Evolutionary conservation across 225 moss, liverwort and hornwort species (phyloP).

Genomic region (Takakia lepidozioides): DNA sequence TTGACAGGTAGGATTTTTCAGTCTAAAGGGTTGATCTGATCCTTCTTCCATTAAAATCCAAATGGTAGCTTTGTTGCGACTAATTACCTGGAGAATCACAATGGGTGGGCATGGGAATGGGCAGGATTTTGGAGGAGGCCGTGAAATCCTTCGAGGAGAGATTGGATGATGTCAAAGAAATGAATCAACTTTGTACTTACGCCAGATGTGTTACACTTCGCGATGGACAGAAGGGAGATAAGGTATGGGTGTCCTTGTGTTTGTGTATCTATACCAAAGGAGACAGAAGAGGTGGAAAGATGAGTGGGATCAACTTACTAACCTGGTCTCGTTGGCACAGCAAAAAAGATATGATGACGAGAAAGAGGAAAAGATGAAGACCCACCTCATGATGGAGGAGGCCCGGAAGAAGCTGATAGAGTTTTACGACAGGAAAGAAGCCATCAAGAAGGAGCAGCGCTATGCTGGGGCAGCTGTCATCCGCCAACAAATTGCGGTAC

Average conservation of each 20-base stretch:
- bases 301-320: neutral
- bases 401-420: slow-evolving; percentile 44
- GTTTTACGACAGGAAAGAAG: slow-evolving; percentile 54
- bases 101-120: neutral
- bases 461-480: slow-evolving; percentile 59
- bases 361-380: slow-evolving; percentile 48
- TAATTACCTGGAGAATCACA: too few species aligned
- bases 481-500: slow-evolving; percentile 72
- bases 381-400: slow-evolving; percentile 69
- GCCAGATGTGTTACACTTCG: slow-evolving; percentile 82
- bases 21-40: too few species aligned
- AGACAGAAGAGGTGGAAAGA: neutral
- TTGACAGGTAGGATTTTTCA: too few species aligned
- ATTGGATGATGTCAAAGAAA: slow-evolving; percentile 75
- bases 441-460: slow-evolving; percentile 50
- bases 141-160: slow-evolving; percentile 57
- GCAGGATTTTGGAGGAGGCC: slow-evolving; percentile 71
- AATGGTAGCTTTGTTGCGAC: too few species aligned
- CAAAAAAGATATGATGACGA: slow-evolving; percentile 40
- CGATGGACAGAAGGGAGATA: slow-evolving; percentile 73
- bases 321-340: slow-evolving; percentile 13
- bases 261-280: neutral
- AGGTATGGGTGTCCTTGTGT: slow-evolving; percentile 15
- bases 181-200: slow-evolving; percentile 78
- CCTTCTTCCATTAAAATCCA: too few species aligned